Evolutionary conservation across 441 rosid genomes (phyloP), one percentile per base, ranked within the genome.

Genomic region (Brassica hybrid): DNA sequence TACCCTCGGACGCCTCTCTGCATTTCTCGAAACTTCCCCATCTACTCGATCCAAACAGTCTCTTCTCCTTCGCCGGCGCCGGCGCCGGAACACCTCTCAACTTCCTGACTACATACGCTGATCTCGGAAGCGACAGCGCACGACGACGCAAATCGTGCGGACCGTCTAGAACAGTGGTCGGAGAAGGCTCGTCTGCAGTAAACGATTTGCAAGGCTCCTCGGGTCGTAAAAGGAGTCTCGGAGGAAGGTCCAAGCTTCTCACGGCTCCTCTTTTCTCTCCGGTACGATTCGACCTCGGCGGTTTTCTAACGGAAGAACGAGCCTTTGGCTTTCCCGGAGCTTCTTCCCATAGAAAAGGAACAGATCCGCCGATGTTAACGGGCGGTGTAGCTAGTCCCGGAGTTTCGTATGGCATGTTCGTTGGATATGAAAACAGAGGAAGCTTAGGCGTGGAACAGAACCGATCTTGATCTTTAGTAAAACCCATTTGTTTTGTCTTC

Each of bases 281-380:
- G 67, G 59, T 76, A 1, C 59, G 86, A 52, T 45, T 80, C 58
- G 25, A 78, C 14, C 23, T 48, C 50, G 8, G 10, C 7, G 68
- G 38, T 38, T 73, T 73, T 38, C 32, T 41, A 10, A 32, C 1
- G 45, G 57, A 69, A 65, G 72, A 58, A 6, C 69, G 83, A 36
- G 54, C 12, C 76, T 41, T 74, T 75, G 98, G 97, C 89, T 83
- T 88, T 9, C 98, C 98, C 0, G 98, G 98, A 9, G 83, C 93
- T 79, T 91, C 98, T 72, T 94, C 98, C 98, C 98, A 94, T 69
- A 74, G 79, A 36, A 94, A 94, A 1, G 98, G 98, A 34, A 94
- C 68, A 10, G 98, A 85, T 14, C 85, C 93, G 0, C 77, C 72
- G 36, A 82, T 60, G 9, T 83, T 81, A 65, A 88, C 75, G 1